Evolutionary conservation across 495 filamentous ascomycete species (phyloP), one percentile per base, ranked within the genome.

Genomic region (Penicillium cosmopolitanum): DNA sequence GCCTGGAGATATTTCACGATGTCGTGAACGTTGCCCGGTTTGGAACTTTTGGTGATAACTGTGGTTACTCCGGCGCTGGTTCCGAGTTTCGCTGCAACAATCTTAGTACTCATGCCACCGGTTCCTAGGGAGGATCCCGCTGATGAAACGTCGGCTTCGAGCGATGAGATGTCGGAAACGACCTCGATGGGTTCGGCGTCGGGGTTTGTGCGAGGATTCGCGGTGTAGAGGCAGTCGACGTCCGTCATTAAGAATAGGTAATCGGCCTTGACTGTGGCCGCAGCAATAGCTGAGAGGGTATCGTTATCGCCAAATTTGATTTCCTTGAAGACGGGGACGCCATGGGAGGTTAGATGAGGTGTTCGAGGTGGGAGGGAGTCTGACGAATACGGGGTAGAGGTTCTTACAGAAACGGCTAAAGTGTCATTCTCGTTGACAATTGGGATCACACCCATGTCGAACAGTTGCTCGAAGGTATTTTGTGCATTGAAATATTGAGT

Each of bases 261-360:
- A 71, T 98, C 92, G 46, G 95, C 95, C 68, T 96, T 92, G 61
- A 97, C 89, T 91, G 97, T 97, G 50, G 90, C 96, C 5, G 95
- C 94, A 2, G 95, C 97, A 63, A 98, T 96, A 42, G 96, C 95
- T 34, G 91, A 96, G 31, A 98, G 78, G 13, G 95, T 98, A 75
- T 98, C 95, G 65, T 98, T 98, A 78, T 98, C 95, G 60, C 95
- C 95, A 67, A 98, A 98, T 83, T 98, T 98, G 72, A 98, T 98
- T 85, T 98, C 95, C 82, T 87, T 53, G 2, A 23, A 57, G 50
- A 42, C 38, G 8, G 28, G 28, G 3, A 23, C 23, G 23, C 23
- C 23, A 31, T 31, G 28, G 2, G 46, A 5, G n/a, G 50, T 46
- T 19, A 31, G 21, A 7, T 6, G 18, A 40, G 4, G n/a, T 28